Percentiles rank a stretch among this genome's conserved stretches.
phyloP scores from a whole-genome alignment of 164 flowering plant genomes.

The Berberis thunbergii region DNA sequence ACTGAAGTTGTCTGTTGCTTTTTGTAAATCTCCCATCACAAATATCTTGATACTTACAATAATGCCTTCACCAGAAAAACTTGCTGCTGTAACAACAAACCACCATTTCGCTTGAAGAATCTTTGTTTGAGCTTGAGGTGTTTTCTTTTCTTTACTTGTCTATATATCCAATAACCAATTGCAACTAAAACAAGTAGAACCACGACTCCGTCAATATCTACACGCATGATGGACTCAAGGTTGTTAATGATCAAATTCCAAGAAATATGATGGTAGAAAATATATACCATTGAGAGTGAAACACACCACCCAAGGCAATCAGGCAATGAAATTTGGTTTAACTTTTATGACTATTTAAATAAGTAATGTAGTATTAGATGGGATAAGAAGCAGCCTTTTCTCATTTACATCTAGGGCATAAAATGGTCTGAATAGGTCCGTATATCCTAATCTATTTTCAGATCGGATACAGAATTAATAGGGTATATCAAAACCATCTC shows the following conservation, averaged over 20 bases:
- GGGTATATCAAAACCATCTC: no score
- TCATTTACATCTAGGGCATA: no score
- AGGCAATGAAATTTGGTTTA: no score
- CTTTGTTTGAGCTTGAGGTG: background rate
- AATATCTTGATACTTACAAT: background rate
- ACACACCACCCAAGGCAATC: background rate
- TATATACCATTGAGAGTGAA: background rate
- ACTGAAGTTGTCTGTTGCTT: background rate
- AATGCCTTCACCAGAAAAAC: background rate
- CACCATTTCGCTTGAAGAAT: background rate
- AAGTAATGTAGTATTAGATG: no score
- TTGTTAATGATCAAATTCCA: background rate
- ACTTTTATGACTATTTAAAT: no score
- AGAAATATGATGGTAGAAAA: background rate
- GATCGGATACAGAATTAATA: no score
- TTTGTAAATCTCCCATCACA: background rate
- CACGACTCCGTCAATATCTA: background rate
- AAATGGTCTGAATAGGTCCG: no score
- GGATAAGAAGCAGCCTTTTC: no score
- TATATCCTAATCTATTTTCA: no score
- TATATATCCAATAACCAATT: conserved; percentile 1
- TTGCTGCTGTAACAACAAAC: background rate
- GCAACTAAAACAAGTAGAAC: background rate
- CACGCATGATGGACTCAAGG: background rate
- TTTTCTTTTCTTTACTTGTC: background rate